Conservation (phyloP, 139 green algal species). For the Bryopsis sp. region DNA sequence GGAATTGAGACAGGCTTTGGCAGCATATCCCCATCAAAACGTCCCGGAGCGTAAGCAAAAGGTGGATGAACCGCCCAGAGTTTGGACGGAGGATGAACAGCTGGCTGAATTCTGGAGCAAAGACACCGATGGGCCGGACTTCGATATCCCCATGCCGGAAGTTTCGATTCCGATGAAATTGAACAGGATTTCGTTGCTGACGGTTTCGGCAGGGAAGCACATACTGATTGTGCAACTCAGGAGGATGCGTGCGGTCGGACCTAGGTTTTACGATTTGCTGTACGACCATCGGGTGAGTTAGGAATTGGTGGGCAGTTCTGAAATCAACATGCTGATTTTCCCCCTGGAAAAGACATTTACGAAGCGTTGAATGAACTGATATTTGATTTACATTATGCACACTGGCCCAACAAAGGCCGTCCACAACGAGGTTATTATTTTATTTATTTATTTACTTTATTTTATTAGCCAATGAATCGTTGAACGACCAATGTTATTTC, state of each 20-base stretch:
- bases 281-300: no score
- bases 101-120: background rate
- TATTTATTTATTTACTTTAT: no score
- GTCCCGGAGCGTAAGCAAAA: background rate
- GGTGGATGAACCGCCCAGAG: background rate
- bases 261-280: background rate
- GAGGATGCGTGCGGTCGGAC: background rate
- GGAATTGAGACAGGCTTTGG: background rate
- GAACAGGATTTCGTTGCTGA: conserved; percentile 5
- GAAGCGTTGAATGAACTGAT: no score
- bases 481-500: no score
- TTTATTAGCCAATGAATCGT: no score
- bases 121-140: background rate
- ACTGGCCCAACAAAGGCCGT: no score
- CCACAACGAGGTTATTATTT: no score
- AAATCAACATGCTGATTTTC: no score
- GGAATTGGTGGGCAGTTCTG: no score
- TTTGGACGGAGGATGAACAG: conserved; percentile 1
- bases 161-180: background rate
- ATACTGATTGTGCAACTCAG: conserved; percentile 11
- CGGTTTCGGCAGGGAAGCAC: background rate
- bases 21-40: background rate
- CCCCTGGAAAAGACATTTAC: no score
- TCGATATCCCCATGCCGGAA: background rate
- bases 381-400: no score